Conservation (phyloP, 495 filamentous ascomycete genomes). For the Extremus antarcticus region DNA sequence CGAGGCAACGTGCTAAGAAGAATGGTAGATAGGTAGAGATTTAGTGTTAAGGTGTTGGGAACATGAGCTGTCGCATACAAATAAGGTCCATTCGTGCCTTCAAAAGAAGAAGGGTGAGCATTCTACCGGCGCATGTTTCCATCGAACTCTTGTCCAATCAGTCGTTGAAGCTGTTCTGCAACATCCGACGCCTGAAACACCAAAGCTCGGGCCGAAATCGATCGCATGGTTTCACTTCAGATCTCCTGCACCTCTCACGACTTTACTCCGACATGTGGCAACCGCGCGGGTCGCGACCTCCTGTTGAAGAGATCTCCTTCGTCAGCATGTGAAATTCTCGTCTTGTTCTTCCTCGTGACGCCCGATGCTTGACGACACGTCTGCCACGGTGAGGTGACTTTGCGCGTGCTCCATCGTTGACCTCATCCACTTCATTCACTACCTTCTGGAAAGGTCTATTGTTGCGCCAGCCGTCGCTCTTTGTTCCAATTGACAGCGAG, state of each 20-base stretch:
- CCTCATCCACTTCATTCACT: not conserved
- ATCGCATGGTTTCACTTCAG: not conserved
- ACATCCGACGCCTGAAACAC: not conserved
- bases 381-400: not conserved
- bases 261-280: not conserved
- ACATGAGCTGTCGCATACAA: no score
- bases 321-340: not conserved
- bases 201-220: not conserved
- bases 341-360: no score
- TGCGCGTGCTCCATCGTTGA: not conserved
- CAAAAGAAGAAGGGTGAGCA: no score
- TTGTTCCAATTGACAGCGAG: not conserved
- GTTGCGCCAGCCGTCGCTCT: not conserved
- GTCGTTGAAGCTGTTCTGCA: not conserved
- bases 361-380: not conserved
- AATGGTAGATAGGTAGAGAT: no score
- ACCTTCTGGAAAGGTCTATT: not conserved
- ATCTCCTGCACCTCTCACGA: not conserved
- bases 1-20: no score
- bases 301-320: not conserved
- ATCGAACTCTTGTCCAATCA: not conserved
- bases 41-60: no score
- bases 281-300: not conserved
- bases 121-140: not conserved
- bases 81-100: no score